A percentile compares a stretch with the other conserved stretches of the same genome.
These are phyloP conservation scores for Eimeria maxima DNA, from an alignment of 169 alveolate genomes.

Conservation along the genomic window DNA sequence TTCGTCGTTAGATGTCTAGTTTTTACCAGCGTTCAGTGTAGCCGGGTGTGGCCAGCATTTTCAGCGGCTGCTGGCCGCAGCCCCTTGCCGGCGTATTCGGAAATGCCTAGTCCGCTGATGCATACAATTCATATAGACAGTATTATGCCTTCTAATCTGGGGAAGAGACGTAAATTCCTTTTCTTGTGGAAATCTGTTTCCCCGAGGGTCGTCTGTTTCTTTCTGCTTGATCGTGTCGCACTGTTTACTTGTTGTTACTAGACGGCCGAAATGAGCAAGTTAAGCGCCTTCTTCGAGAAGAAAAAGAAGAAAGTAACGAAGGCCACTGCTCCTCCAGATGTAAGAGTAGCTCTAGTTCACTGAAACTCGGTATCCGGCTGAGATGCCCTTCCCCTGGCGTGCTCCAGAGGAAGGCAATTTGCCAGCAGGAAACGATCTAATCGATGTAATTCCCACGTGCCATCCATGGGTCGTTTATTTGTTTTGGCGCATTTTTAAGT, in stretches of 20 bases:
- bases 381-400: neutral
- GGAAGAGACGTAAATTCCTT: neutral
- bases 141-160: neutral
- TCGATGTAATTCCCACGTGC: neutral
- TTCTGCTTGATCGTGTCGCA: neutral
- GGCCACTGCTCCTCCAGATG: conserved; percentile 57
- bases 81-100: conserved; percentile 6
- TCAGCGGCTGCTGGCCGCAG: conserved; percentile 18
- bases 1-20: neutral
- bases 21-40: neutral
- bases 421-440: neutral
- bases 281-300: conserved; percentile 76
- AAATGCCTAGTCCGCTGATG: neutral
- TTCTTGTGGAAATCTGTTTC: neutral
- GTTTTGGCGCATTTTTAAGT: neutral
- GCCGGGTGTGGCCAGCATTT: neutral
- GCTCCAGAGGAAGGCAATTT: neutral
- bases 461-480: neutral
- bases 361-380: neutral
- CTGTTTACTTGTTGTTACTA: neutral
- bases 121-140: neutral
- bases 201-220: neutral
- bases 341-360: neutral
- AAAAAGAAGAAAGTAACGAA: conserved; percentile 60
- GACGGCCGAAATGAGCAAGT: conserved; percentile 62